These are phyloP conservation scores for Drechslera avenae DNA, from an alignment of 2,329 filamentous ascomycete genomes.

Conservation along the genomic window DNA sequence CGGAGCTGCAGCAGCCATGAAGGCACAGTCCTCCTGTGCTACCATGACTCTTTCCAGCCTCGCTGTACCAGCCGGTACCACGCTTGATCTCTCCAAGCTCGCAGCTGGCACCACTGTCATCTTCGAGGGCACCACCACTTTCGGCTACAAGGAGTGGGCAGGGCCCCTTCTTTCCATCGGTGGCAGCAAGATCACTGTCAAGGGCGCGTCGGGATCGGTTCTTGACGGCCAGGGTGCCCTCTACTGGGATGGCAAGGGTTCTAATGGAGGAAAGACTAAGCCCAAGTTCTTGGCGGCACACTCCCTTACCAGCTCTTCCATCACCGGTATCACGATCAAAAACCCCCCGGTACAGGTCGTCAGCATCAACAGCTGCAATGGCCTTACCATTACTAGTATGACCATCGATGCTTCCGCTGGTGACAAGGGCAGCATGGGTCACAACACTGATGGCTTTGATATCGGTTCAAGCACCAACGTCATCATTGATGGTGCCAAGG, in stretches of 20 bases:
- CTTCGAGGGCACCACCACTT: conserved; percentile 69
- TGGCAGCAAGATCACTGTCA: conserved; percentile 64
- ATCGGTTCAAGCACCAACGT: conserved; percentile 56
- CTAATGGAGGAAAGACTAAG: conserved; percentile 52
- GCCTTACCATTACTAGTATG: conserved; percentile 55
- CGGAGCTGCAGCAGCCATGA: conserved; percentile 54
- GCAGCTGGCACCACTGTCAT: conserved; percentile 59
- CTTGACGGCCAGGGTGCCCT: conserved; percentile 62
- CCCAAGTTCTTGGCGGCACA: conserved; percentile 62
- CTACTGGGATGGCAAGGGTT: conserved; percentile 58
- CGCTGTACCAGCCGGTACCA: conserved; percentile 61
- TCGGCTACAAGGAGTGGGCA: conserved; percentile 67
- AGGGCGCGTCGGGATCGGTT: conserved; percentile 59
- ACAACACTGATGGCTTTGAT: conserved; percentile 64
- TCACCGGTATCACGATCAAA: conserved; percentile 56
- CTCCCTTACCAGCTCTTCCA: conserved; percentile 56
- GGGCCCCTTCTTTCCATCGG: conserved; percentile 67
- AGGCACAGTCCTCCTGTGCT: conserved; percentile 58
- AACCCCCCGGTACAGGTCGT: conserved; percentile 62
- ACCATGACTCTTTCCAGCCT: conserved; percentile 61
- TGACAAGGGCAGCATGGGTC: conserved; percentile 43
- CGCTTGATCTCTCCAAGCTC: conserved; percentile 62
- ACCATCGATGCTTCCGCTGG: conserved; percentile 64
- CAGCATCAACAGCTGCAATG: conserved; percentile 51
- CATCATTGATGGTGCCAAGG: conserved; percentile 56